Evolutionary conservation across 2,329 filamentous ascomycete genomes (phyloP), one percentile per base, ranked within the genome.

Genomic region (Penicillium sp.): DNA sequence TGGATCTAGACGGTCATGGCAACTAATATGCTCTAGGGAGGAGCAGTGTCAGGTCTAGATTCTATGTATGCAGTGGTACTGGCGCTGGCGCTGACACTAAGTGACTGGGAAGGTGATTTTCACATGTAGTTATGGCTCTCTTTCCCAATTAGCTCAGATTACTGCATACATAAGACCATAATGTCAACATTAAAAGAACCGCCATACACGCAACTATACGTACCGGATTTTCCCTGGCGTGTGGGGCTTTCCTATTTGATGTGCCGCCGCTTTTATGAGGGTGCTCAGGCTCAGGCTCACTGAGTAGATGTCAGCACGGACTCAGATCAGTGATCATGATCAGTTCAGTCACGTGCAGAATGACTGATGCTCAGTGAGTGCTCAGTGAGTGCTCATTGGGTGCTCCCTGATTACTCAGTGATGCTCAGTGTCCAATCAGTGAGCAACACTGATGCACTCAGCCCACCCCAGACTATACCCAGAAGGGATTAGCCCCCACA

Each of bases 221-320:
- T 34, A 35, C 33, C 33, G 33, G 14, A 33, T 34, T 43, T 22
- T 25, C 30, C 30, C 28, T 43, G 41, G 27, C 28, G 31, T 13
- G 41, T 45, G 34, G 42, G 42, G 42, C 30, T 38, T 37, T 38
- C 34, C 41, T 43, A 19, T 35, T 34, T 33, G 29, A 43, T 16
- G 19, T 44, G 41, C 31, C 33, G 41, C 41, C 42, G 34, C 34
- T 46, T 46, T 46, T 29, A 46, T 38, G 42, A 29, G 42, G 42
- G 42, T 35, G 34, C 34, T 46, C 34, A 46, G 34, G 28, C 27
- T 46, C 27, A 37, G 34, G 34, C 42, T 46, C 42, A 46, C 42
- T 46, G 25, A 46, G 42, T 46, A 46, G 27, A 46, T 38, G 25
- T 46, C 34, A 46, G 43, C 28, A 27, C 43, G 27, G 27, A 7